A percentile compares a stretch with the other conserved stretches of the same genome.
Evolutionary conservation across 2,329 filamentous ascomycete species (phyloP).

Genomic region (Ceratocystis alfenasii): DNA sequence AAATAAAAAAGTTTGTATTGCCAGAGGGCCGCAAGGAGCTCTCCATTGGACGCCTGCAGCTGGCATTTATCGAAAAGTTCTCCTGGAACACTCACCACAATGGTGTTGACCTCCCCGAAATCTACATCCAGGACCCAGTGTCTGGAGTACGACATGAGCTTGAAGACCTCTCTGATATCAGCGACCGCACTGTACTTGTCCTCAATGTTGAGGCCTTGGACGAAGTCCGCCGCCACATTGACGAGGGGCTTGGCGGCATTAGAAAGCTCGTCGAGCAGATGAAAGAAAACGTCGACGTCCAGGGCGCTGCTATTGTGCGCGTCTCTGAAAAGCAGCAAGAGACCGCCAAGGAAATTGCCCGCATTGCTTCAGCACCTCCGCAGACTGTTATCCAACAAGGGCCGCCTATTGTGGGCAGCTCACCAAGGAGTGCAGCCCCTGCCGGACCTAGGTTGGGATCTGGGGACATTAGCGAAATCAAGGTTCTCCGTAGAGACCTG

Average conservation of each 20-base stretch:
- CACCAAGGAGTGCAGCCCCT: conserved; percentile 27
- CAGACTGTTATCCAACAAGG: conserved; percentile 26
- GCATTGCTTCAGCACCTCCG: conserved; percentile 39
- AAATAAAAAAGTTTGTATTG: conserved; percentile 91
- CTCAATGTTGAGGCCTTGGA: conserved; percentile 87
- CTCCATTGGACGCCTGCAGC: conserved; percentile 74
- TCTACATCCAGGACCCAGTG: conserved; percentile 92
- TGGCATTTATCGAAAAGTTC: conserved; percentile 98
- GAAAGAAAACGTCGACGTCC: conserved; percentile 70
- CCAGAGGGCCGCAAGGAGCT: conserved; percentile 73
- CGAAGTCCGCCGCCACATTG: conserved; percentile 91
- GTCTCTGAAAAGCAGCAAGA: conserved; percentile 88
- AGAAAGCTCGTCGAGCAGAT: conserved; percentile 76
- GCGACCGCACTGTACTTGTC: conserved; percentile 88
- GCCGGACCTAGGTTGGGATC: conserved; percentile 39
- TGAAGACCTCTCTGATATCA: conserved; percentile 84
- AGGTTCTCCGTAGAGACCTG: conserved; percentile 72
- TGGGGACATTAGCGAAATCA: conserved; percentile 63
- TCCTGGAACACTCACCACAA: conserved; percentile 97
- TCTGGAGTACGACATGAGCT: conserved; percentile 95
- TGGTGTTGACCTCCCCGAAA: conserved; percentile 83
- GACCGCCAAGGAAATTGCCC: conserved; percentile 72
- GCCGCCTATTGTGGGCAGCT: conserved; percentile 30
- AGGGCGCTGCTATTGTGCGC: conserved; percentile 66
- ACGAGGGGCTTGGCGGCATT: conserved; percentile 74